Percentiles rank a stretch among this genome's conserved stretches.
Conservation (phyloP, 2,329 filamentous ascomycete species). For the Colletotrichum phormii region DNA sequence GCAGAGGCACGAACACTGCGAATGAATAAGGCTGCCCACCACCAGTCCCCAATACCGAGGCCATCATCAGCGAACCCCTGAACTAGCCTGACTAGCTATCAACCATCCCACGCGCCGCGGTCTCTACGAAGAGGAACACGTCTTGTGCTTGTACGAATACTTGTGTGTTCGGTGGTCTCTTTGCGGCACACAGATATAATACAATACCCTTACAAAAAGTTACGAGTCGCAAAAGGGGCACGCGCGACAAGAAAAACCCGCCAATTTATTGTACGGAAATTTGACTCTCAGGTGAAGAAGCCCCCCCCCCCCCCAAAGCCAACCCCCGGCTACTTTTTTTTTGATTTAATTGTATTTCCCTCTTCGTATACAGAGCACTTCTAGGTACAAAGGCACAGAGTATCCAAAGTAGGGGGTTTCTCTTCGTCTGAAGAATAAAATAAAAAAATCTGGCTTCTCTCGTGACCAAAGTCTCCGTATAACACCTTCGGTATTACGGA, state of each 20-base stretch:
- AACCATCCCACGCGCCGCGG: background rate
- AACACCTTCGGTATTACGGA: background rate
- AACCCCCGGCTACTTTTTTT: background rate
- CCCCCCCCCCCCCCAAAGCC: background rate
- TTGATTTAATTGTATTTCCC: background rate
- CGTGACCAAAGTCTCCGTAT: background rate
- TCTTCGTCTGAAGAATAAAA: background rate
- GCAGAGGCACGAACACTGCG: background rate
- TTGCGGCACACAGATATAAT: background rate
- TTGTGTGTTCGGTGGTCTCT: background rate
- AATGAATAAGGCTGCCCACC: background rate
- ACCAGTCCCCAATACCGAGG: background rate
- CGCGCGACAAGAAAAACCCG: conserved; percentile 9
- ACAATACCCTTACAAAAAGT: background rate
- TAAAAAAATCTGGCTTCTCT: background rate
- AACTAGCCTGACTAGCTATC: conserved; percentile 19
- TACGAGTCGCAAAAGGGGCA: conserved; percentile 31
- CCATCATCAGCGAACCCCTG: conserved; percentile 26
- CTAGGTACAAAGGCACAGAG: background rate
- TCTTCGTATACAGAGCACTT: background rate
- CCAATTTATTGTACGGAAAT: conserved; percentile 34
- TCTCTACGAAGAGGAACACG: background rate
- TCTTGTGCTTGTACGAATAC: background rate
- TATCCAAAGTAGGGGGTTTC: too few relatives aligned
- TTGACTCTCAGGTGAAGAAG: conserved; percentile 28